These are phyloP conservation scores for Cokeromyces recurvatus DNA, from an alignment of 371 early-diverging fungal species.

Conservation along the genomic window DNA sequence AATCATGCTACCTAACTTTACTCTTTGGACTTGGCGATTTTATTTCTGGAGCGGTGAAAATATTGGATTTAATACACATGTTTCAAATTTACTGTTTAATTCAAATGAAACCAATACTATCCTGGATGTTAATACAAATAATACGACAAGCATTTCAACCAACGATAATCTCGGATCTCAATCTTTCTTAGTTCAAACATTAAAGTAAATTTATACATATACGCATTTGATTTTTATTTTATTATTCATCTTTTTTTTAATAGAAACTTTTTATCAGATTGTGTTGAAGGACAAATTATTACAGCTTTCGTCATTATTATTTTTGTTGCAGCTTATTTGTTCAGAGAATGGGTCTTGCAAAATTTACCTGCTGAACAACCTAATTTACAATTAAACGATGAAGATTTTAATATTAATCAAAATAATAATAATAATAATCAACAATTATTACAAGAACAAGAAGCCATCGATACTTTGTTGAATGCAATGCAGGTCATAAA, in stretches of 20 bases:
- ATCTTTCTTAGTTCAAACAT: too few relatives aligned
- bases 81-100: neutral
- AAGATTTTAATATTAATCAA: neutral
- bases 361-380: slow-evolving; percentile 46
- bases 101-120: neutral
- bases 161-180: too few relatives aligned
- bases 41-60: slow-evolving; percentile 70
- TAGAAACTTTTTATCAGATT: slow-evolving; percentile 66
- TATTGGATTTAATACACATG: slow-evolving; percentile 15
- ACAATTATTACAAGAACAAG: slow-evolving; percentile 15
- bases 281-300: slow-evolving; percentile 81
- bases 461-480: slow-evolving; percentile 18
- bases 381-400: slow-evolving; percentile 1
- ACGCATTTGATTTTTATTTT: too few relatives aligned
- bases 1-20: slow-evolving; percentile 70
- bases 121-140: too few relatives aligned
- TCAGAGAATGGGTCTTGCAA: slow-evolving; percentile 81
- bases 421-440: slow-evolving; percentile 1
- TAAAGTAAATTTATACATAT: too few relatives aligned
- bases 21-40: slow-evolving; percentile 76
- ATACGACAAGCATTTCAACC: neutral
- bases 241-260: neutral
- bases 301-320: slow-evolving; percentile 65
- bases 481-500: slow-evolving; percentile 21
- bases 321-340: slow-evolving; percentile 66